Evolutionary conservation across 2,329 filamentous ascomycete genomes (phyloP).

Genomic region (Bipolaris gigantea): DNA sequence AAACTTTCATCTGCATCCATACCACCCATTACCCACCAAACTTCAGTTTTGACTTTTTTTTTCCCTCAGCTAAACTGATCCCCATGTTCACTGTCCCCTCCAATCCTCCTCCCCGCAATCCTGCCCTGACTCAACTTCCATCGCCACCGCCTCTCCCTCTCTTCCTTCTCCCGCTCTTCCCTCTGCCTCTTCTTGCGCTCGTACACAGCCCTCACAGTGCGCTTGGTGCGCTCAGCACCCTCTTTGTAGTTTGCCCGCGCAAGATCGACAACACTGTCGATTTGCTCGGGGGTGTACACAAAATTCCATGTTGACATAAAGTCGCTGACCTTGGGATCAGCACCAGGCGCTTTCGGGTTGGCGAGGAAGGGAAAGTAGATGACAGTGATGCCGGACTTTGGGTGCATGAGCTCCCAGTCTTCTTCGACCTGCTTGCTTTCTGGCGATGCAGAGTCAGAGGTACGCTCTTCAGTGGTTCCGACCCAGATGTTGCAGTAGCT

Average conservation of each 20-base stretch:
- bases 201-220: slow-evolving; percentile 84
- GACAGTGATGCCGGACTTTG: slow-evolving; percentile 82
- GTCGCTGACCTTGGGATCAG: slow-evolving; percentile 81
- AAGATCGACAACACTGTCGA: slow-evolving; percentile 80
- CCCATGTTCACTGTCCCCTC: slow-evolving; percentile 57
- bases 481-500: slow-evolving; percentile 96
- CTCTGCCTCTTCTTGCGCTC: slow-evolving; percentile 80
- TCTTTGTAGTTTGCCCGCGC: slow-evolving; percentile 86
- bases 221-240: slow-evolving; percentile 74
- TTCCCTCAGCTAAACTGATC: slow-evolving; percentile 64
- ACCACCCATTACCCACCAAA: neutral
- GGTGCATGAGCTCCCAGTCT: slow-evolving; percentile 67
- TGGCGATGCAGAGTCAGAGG: slow-evolving; percentile 57
- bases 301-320: slow-evolving; percentile 99
- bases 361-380: slow-evolving; percentile 88
- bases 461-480: slow-evolving; percentile 76
- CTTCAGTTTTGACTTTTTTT: neutral
- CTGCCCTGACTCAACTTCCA: slow-evolving; percentile 52
- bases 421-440: slow-evolving; percentile 62
- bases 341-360: slow-evolving; percentile 75
- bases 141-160: slow-evolving; percentile 42
- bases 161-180: slow-evolving; percentile 54
- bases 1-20: neutral
- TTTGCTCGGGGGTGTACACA: slow-evolving; percentile 86
- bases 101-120: slow-evolving; percentile 56